Conservation (phyloP, 192 early-diverging fungal genomes). For the Phlyctochytrium bullatum region DNA sequence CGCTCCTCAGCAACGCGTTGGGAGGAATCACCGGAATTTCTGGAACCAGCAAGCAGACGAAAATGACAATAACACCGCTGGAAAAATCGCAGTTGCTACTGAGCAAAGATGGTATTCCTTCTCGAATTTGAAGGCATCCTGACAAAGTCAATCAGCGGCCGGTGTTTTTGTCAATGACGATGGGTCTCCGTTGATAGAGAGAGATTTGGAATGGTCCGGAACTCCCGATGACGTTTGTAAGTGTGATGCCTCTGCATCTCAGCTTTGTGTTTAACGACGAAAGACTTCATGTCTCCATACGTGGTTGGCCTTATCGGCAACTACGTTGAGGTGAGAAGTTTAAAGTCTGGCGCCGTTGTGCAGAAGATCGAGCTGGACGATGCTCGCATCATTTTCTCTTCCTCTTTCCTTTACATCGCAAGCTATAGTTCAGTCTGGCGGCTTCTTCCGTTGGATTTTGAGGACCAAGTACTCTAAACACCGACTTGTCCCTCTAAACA, state of each 20-base stretch:
- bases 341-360: conserved; percentile 77
- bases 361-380: conserved; percentile 74
- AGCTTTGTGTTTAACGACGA: background rate
- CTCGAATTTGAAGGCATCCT: background rate
- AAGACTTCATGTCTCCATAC: conserved; percentile 68
- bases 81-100: conserved; percentile 28
- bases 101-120: conserved; percentile 26
- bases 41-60: conserved; percentile 6
- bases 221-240: conserved; percentile 57
- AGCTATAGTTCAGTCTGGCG: conserved; percentile 43
- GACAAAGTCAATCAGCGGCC: conserved; percentile 25
- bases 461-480: conserved; percentile 45
- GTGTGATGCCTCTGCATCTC: conserved; percentile 4
- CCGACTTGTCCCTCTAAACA: background rate
- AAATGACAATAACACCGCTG: conserved; percentile 17
- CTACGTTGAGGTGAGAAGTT: conserved; percentile 82
- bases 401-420: conserved; percentile 32
- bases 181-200: conserved; percentile 26
- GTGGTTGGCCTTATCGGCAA: conserved; percentile 64
- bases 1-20: conserved; percentile 18
- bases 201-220: conserved; percentile 36
- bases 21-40: conserved; percentile 15
- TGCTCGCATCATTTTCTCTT: conserved; percentile 30
- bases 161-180: conserved; percentile 33
- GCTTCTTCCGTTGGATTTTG: conserved; percentile 53